Evolutionary conservation across 345 rosid species (phyloP), one percentile per base, ranked within the genome.

Genomic region (Salix purpurea): DNA sequence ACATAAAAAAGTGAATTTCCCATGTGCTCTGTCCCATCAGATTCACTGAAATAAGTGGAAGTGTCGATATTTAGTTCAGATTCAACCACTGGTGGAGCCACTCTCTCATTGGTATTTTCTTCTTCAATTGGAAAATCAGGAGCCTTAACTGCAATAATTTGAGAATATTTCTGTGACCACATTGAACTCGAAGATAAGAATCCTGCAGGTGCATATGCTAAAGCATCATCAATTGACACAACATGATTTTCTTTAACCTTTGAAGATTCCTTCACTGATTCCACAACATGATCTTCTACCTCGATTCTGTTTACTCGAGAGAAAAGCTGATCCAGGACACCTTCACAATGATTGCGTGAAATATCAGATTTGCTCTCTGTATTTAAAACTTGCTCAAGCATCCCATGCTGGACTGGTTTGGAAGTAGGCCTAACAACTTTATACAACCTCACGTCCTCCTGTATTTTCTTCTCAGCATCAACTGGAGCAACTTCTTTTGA

Each of bases 141-240:
- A 50, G 87, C 91, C 74, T 84, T 86, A 46, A 88, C 83, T 26
- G 75, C 69, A 62, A 87, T 87, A 46, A 89, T 81, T 84, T 83
- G 88, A 44, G 85, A 85, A 82, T 77, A 84, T 76, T 74, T 88
- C 54, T 62, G 76, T 39, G 73, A 82, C 9, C 56, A 83, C 48
- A 52, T 44, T 4, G 76, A 81, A 73, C 84, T 74, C 72, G 94
- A 94, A 72, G 92, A 84, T 76, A 91, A 76, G 66, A 94, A 84
- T 58, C 97, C 91, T 69, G 92, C 84, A 83, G 92, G 87, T 70
- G 97, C 95, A 80, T 89, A 86, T 32, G 97, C 92, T 79, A 92
- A 84, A 66, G 97, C 97, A 80, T 89, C 95, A 78, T 94, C 94
- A 83, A 91, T 83, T 28, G 95, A 88, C 67, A 86, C 26, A 48